A percentile compares a stretch with the other conserved stretches of the same genome.
Evolutionary conservation across 2,329 filamentous ascomycete genomes (phyloP).

Genomic region (Leptographium lundbergii): DNA sequence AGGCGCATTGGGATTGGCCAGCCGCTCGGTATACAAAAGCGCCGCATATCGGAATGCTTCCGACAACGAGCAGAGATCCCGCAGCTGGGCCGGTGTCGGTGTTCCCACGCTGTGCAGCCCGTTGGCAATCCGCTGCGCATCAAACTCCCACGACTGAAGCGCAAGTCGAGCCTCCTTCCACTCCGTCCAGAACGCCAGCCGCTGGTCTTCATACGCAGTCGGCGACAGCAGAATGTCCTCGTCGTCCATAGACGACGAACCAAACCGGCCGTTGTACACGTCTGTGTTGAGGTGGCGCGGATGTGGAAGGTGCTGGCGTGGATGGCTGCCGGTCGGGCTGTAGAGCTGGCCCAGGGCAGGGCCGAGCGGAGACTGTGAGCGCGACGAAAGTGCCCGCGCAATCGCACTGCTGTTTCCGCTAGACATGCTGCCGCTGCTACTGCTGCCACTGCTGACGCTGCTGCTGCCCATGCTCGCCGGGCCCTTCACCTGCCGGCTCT

Average conservation of each 20-base stretch:
- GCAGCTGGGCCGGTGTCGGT: conserved; percentile 47
- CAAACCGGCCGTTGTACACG: conserved; percentile 40
- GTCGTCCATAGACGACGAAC: conserved; percentile 35
- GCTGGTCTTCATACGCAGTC: conserved; percentile 42
- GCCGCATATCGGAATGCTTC: conserved; percentile 86
- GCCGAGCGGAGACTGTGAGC: conserved; percentile 24
- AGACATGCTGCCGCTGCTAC: neutral
- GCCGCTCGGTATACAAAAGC: conserved; percentile 77
- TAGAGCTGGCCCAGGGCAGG: conserved; percentile 22
- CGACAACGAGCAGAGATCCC: conserved; percentile 69
- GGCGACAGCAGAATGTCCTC: conserved; percentile 36
- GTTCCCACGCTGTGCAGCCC: conserved; percentile 19
- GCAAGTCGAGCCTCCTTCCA: conserved; percentile 70
- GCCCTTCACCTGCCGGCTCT: conserved; percentile 44
- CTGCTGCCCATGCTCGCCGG: conserved; percentile 7
- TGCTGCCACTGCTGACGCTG: neutral
- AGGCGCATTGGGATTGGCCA: conserved; percentile 63
- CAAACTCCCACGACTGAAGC: conserved; percentile 72
- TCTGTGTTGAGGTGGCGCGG: conserved; percentile 28
- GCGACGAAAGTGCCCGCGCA: conserved; percentile 14
- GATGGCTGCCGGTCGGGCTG: conserved; percentile 21
- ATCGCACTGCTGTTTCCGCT: conserved; percentile 2
- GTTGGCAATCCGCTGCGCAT: conserved; percentile 36
- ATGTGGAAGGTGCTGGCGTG: conserved; percentile 17
- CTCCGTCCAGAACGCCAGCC: conserved; percentile 66